Percentiles rank a stretch among this genome's conserved stretches.
Conservation (phyloP, 148 eudicot genomes). For the Camellia sinensis region DNA sequence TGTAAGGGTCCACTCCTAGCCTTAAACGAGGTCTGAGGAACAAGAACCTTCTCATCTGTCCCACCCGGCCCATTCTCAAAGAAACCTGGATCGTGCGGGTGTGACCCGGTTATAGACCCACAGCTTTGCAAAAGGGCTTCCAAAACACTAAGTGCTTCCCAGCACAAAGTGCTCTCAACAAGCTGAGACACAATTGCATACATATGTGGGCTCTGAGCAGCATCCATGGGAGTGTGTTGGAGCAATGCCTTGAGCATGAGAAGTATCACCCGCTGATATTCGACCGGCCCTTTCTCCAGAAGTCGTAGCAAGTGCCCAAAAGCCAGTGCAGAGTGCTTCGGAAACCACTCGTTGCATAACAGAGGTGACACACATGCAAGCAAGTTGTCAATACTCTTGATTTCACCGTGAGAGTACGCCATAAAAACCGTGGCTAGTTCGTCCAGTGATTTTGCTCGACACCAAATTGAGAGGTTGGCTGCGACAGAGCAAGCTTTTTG, state of each 20-base stretch:
- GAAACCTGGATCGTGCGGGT: conserved; percentile 53
- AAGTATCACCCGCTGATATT: conserved; percentile 87
- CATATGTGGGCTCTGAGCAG: conserved; percentile 99
- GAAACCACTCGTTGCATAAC: conserved; percentile 90
- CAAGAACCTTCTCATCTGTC: conserved; percentile 72
- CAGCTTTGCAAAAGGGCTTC: conserved; percentile 99
- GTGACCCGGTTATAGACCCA: conserved; percentile 66
- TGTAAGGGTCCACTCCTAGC: conserved; percentile 92
- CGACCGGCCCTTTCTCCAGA: conserved; percentile 87
- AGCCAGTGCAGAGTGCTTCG: conserved; percentile 90
- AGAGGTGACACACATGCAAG: conserved; percentile 92
- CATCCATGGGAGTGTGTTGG: conserved; percentile 95
- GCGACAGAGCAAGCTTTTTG: conserved; percentile 92
- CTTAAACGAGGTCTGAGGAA: conserved; percentile 84
- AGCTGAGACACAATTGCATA: conserved; percentile 95
- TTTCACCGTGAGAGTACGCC: conserved; percentile 83
- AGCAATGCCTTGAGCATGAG: conserved; percentile 88
- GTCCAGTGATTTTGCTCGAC: conserved; percentile 76
- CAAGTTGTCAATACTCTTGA: conserved; percentile 73
- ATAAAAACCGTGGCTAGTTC: conserved; percentile 77
- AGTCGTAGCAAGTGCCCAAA: conserved; percentile 86
- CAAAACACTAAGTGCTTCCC: conserved; percentile 93
- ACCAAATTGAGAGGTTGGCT: conserved; percentile 80
- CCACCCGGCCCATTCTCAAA: conserved; percentile 67
- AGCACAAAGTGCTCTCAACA: conserved; percentile 96